Evolutionary conservation across 306 rosid genomes (phyloP), one percentile per base, ranked within the genome.

Genomic region (Sophora flavescens): DNA sequence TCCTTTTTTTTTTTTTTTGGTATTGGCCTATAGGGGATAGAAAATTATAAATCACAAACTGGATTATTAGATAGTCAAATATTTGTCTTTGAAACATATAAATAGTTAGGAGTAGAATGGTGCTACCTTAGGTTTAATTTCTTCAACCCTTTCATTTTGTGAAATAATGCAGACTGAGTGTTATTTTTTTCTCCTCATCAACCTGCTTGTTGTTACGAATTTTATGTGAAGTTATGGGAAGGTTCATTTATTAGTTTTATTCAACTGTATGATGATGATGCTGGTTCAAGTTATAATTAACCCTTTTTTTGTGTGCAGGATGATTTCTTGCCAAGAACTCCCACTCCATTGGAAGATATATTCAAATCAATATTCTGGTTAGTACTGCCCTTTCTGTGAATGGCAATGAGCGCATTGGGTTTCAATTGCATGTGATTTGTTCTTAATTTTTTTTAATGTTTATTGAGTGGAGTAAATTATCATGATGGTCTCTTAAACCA

Each of bases 281-380:
- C 33, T 45, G 42, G 52, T 57, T 76, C 60, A 6, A 22, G 39
- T 8, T 35, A 57, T 28, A 50, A 36, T 8, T 41, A 5, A 39
- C 45, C 53, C 56, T 16, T 8, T 58, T 53, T 72, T 65, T 22
- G 22, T n/a, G 60, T 58, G 81, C 82, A 94, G 98, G 98, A 92
- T 80, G 98, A 94, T 89, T 94, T 94, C 91, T 89, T 94, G 80
- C 92, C 98, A 18, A 90, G 98, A 86, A 94, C 98, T 3, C 44
- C 98, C 14, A 94, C 98, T 22, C 98, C 98, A 0, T 84, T 94
- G 81, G 97, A 92, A 83, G 98, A 94, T 65, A 92, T 94, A 75
- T 94, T 92, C 88, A 89, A 85, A 86, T 94, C 98, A 32, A 5
- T 94, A 68, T 94, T 94, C 79, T 92, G 98, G 98, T 94, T 74